Evolutionary conservation across 2,329 filamentous ascomycete species (phyloP).

Genomic region (Microsporum canis): DNA sequence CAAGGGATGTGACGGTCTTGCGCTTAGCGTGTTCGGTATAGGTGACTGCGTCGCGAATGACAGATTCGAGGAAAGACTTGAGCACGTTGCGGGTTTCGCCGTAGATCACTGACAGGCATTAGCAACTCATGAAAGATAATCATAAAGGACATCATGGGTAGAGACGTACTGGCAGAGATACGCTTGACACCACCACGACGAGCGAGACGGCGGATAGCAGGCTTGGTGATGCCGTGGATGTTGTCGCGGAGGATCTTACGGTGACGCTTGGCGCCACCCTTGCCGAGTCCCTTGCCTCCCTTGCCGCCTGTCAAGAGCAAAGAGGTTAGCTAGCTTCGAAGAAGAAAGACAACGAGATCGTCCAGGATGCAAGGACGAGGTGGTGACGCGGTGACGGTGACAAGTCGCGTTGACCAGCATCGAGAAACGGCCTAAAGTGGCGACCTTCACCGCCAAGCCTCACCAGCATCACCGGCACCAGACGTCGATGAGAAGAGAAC

Average conservation of each 20-base stretch:
- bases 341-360: neutral
- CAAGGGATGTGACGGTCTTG: conserved; percentile 45
- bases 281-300: conserved; percentile 94
- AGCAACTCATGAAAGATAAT: neutral
- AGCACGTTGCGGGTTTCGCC: conserved; percentile 72
- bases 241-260: conserved; percentile 99
- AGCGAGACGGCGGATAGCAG: conserved; percentile 94
- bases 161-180: conserved; percentile 78
- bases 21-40: conserved; percentile 77
- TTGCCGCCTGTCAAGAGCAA: conserved; percentile 58
- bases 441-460: neutral
- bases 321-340: conserved; percentile 76
- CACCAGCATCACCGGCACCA: neutral
- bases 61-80: conserved; percentile 73
- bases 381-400: neutral
- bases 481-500: neutral
- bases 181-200: conserved; percentile 99
- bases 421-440: neutral
- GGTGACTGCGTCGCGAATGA: conserved; percentile 68
- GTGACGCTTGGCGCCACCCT: conserved; percentile 97
- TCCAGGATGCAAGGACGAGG: neutral
- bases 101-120: conserved; percentile 54
- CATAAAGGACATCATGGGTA: neutral
- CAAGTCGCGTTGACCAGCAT: neutral
- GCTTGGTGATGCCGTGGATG: conserved; percentile 99